phyloP scores from a whole-genome alignment of 768 basidiomycete genomes.

The Harrya chromipes region DNA sequence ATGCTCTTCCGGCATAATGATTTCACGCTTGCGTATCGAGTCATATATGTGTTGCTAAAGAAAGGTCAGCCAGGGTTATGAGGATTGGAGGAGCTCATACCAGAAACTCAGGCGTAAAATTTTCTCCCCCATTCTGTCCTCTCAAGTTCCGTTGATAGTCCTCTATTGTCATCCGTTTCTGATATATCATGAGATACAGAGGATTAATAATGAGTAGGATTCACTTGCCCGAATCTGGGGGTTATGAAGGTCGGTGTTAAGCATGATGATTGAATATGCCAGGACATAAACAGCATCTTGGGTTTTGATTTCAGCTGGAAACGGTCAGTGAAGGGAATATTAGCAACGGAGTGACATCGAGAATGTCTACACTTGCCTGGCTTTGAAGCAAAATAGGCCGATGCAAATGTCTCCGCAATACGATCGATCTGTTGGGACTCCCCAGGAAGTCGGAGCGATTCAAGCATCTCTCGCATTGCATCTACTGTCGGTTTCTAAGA shows the following conservation, averaged over 20 bases:
- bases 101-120: constrained; percentile 86
- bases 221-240: constrained; percentile 80
- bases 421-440: constrained; percentile 91
- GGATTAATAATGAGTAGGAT: not conserved
- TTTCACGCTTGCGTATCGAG: constrained; percentile 90
- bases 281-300: constrained; percentile 94
- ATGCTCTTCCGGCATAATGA: constrained; percentile 97
- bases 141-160: constrained; percentile 91
- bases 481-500: constrained; percentile 89
- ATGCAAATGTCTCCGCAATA: constrained; percentile 94
- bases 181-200: constrained; percentile 6
- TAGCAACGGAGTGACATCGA: not conserved
- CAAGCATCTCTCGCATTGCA: constrained; percentile 92
- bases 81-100: constrained; percentile 39
- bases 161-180: constrained; percentile 97
- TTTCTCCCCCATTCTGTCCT: constrained; percentile 82
- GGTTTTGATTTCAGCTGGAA: constrained; percentile 77
- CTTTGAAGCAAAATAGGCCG: constrained; percentile 79
- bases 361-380: constrained; percentile 51
- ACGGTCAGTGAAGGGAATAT: not conserved
- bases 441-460: constrained; percentile 91
- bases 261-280: constrained; percentile 94
- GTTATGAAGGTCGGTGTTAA: constrained; percentile 96
- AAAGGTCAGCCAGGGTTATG: constrained; percentile 7
- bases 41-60: constrained; percentile 85